phyloP scores from a whole-genome alignment of 306 rosid genomes.

The Corylus avellana region DNA sequence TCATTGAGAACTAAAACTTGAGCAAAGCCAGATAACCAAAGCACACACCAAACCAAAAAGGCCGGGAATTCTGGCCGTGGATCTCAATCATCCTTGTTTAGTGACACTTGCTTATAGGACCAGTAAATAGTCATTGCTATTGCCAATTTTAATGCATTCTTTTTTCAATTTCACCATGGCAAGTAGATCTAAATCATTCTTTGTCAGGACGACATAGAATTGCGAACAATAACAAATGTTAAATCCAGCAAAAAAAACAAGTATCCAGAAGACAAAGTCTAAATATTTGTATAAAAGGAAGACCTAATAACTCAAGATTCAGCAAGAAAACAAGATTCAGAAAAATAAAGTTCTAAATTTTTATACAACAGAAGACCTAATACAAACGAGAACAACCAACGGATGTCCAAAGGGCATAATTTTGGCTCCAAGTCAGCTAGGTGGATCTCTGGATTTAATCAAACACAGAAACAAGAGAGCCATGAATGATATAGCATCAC shows the following conservation, averaged over 20 bases:
- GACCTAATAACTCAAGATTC: not conserved
- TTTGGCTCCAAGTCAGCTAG: conserved; percentile 1
- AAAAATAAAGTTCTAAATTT: not conserved
- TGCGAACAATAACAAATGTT: not conserved
- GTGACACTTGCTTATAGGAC: not conserved
- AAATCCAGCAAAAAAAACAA: not conserved
- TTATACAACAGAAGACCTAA: not conserved
- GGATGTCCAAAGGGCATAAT: not conserved
- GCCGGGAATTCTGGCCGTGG: not conserved
- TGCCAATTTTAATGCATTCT: not conserved
- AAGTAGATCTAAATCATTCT: not conserved
- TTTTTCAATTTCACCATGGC: not conserved
- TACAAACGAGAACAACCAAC: not conserved
- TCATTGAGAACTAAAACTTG: not conserved
- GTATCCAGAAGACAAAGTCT: not conserved
- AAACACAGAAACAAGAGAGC: not conserved
- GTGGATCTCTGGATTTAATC: not conserved
- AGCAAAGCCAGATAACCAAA: not conserved
- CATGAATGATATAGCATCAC: not conserved
- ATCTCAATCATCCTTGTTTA: conserved; percentile 6
- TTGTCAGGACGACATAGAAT: not conserved
- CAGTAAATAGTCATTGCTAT: not conserved
- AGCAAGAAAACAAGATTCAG: too few relatives aligned
- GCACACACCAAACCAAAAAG: too few relatives aligned
- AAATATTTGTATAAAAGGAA: too few relatives aligned